These are phyloP conservation scores for Medicago ruthenica DNA, from an alignment of 306 rosid genomes.

Conservation along the genomic window DNA sequence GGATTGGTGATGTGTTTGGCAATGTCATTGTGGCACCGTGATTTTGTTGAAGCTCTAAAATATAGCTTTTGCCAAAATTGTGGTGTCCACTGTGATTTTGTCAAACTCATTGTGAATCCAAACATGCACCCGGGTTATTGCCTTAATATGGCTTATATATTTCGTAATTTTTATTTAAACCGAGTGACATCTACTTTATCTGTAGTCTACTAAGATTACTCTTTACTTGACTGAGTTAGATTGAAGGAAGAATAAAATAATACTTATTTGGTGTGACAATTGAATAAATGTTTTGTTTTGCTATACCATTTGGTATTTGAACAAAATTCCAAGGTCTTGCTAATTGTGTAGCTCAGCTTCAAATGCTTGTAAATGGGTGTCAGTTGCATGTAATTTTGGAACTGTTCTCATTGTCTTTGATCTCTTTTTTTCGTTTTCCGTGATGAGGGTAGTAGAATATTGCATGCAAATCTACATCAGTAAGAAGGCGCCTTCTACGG, in stretches of 20 bases:
- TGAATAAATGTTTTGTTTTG: slow-evolving; percentile 46
- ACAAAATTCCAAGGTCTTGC: not conserved
- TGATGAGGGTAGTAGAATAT: too few relatives aligned
- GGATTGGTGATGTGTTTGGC: too few relatives aligned
- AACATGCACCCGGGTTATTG: not conserved
- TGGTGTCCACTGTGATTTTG: too few relatives aligned
- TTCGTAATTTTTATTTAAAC: slow-evolving; percentile 32
- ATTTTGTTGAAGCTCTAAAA: too few relatives aligned
- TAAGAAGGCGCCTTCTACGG: too few relatives aligned
- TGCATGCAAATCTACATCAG: too few relatives aligned
- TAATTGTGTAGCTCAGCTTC: not conserved
- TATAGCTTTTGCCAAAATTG: too few relatives aligned
- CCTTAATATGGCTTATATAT: slow-evolving; percentile 35
- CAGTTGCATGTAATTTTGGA: not conserved
- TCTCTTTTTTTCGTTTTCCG: too few relatives aligned
- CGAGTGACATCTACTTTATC: slow-evolving; percentile 35
- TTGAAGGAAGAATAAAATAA: slow-evolving; percentile 42
- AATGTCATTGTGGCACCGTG: too few relatives aligned
- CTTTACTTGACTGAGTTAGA: slow-evolving; percentile 37
- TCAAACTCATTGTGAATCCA: too few relatives aligned
- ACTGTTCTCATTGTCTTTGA: not conserved
- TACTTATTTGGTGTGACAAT: slow-evolving; percentile 15
- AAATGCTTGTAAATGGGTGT: not conserved
- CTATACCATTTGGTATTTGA: slow-evolving; percentile 13
- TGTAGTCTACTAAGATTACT: slow-evolving; percentile 32